Base-by-base conservation (phyloP, 2,329 filamentous ascomycete species). In the Penicillium paneum region DNA sequence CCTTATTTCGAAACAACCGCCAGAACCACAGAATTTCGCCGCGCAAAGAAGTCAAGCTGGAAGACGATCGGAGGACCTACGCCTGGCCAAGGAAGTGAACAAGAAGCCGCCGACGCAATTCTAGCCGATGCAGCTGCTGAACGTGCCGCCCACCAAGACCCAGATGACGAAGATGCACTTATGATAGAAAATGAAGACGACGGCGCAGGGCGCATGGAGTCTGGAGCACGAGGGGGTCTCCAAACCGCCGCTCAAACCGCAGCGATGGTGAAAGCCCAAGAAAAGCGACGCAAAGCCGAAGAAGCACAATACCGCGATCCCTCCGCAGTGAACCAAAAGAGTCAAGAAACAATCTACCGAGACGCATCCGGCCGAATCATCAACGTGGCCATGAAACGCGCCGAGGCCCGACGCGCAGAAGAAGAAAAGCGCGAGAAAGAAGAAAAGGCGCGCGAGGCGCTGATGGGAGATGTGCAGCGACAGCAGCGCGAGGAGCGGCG, bases 281-380 rank as follows among this genome's bases (percentile, higher is more conserved):
- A 91, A 64, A 76, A 74, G 51, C 72, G 74, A 52, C 75, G 77
- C 35, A 78, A 78, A 61, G 66, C 73, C 38, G 77, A 78, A 34
- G 75, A 75, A 15, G 78, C 77, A 50, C 55, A 63, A 46, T 70
- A 65, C 47, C 64, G 74, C 32, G 79, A 75, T 54, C 76, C 58
- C 13, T 65, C 63, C 34, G 71, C 65, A 45, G 67, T 72, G 40
- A 72, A 71, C 43, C 75, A 71, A 0, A 70, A 74, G 54, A 82
- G 83, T 31, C 82, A 87, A 65, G 91, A 97, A 74, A 96, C 93
- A 0, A 91, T 97, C 24, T 97, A 97, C 71, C 89, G 94, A 64
- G 94, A 99, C 74, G 94, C 95, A 11, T 94, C 89, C 3, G 94
- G 94, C 12, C 83, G 92, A n/a, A 87, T 96, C 52, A 92, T 99